A percentile compares a stretch with the other conserved stretches of the same genome.
Conservation (phyloP, 1,284 basidiomycete genomes). For the Mycosarcoma mackinlayi region DNA sequence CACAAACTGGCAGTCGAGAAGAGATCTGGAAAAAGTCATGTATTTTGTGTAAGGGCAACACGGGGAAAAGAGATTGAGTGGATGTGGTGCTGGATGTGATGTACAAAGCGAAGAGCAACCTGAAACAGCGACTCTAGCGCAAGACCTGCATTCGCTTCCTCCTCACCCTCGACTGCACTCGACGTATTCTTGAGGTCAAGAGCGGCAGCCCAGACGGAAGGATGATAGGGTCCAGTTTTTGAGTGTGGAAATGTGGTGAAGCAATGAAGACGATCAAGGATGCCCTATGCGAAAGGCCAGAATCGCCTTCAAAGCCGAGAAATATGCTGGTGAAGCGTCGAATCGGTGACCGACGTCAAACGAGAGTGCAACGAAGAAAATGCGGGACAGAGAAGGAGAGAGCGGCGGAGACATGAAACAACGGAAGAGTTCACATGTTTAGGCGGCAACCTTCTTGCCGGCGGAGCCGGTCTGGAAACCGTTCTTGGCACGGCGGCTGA, state of each 20-base stretch:
- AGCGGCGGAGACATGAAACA: conserved; percentile 1
- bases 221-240: conserved; percentile 10
- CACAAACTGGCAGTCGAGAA: background rate
- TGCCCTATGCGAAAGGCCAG: background rate
- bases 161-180: conserved; percentile 19
- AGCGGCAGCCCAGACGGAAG: conserved; percentile 19
- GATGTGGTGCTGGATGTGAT: conserved; percentile 34
- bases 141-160: conserved; percentile 31
- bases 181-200: conserved; percentile 2
- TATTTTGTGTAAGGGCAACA: conserved; percentile 52
- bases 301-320: conserved; percentile 3
- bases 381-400: conserved; percentile 15
- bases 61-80: conserved; percentile 14
- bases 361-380: conserved; percentile 23
- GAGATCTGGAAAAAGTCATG: conserved; percentile 39
- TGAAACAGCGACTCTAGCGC: conserved; percentile 10
- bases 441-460: conserved; percentile 64
- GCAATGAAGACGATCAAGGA: background rate
- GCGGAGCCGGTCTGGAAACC: conserved; percentile 75
- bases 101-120: conserved; percentile 35
- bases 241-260: conserved; percentile 5
- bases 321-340: conserved; percentile 29
- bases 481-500: conserved; percentile 77
- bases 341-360: conserved; percentile 13
- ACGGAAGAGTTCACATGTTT: conserved; percentile 26